These are phyloP conservation scores for Tetragonia tetragonoides DNA, from an alignment of 148 eudicot genomes.

Conservation along the genomic window DNA sequence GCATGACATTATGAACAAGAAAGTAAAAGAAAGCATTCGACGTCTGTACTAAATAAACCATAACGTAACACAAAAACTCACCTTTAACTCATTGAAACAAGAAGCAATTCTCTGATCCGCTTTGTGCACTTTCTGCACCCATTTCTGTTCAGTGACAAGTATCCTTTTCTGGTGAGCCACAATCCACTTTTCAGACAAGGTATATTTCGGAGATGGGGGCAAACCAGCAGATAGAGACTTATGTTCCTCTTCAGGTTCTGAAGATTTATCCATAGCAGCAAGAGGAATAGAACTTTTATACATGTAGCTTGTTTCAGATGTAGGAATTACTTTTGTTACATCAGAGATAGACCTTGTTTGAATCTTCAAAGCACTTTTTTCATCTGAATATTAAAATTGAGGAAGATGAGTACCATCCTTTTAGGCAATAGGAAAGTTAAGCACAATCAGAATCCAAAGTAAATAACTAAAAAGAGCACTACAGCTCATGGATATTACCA, in stretches of 20 bases:
- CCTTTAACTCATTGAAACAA: slow-evolving; percentile 77
- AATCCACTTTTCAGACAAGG: slow-evolving; percentile 84
- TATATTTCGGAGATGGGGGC: slow-evolving; percentile 57
- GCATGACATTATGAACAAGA: background rate
- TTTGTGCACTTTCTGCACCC: slow-evolving; percentile 65
- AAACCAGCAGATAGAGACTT: slow-evolving; percentile 31
- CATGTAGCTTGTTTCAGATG: slow-evolving; percentile 29
- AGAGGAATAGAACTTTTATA: slow-evolving; percentile 33
- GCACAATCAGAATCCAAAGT: background rate
- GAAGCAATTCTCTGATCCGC: slow-evolving; percentile 62
- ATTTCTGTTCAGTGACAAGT: slow-evolving; percentile 49
- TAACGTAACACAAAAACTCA: slow-evolving; percentile 24
- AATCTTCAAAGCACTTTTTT: slow-evolving; percentile 25
- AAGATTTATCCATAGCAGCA: slow-evolving; percentile 25
- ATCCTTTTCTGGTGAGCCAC: slow-evolving; percentile 66
- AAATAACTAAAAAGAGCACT: background rate
- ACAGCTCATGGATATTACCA: background rate
- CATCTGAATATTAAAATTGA: slow-evolving; percentile 31
- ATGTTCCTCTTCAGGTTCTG: slow-evolving; percentile 55
- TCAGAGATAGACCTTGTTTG: slow-evolving; percentile 32
- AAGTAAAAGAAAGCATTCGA: background rate
- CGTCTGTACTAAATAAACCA: background rate
- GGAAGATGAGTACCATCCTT: background rate
- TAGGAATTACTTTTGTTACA: slow-evolving; percentile 33
- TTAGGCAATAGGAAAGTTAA: background rate